Conservation (phyloP, 2,329 filamentous ascomycete genomes). For the Dendryphion nanum region DNA sequence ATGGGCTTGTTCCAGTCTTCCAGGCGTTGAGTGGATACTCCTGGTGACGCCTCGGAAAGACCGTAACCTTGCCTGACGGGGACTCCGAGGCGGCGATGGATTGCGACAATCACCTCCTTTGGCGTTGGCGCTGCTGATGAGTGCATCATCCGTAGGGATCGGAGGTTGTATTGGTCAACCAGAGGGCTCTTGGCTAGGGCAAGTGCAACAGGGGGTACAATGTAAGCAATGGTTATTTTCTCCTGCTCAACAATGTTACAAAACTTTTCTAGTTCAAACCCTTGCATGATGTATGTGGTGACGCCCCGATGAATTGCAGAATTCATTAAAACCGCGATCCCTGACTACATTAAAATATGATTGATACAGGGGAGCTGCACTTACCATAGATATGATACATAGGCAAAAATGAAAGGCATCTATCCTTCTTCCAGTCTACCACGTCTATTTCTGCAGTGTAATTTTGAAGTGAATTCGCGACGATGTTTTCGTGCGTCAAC, state of each 20-base stretch:
- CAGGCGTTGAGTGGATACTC: slow-evolving; percentile 60
- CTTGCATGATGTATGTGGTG: slow-evolving; percentile 63
- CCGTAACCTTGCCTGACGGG: slow-evolving; percentile 86
- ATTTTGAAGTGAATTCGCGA: slow-evolving; percentile 40
- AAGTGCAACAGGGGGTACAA: slow-evolving; percentile 79
- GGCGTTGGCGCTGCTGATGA: slow-evolving; percentile 78
- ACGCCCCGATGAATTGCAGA: too few species aligned
- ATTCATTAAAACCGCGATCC: slow-evolving; percentile 17
- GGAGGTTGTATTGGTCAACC: slow-evolving; percentile 74
- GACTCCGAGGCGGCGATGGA: slow-evolving; percentile 64
- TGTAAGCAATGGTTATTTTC: slow-evolving; percentile 68
- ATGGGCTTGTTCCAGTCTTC: slow-evolving; percentile 40
- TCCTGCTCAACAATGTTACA: slow-evolving; percentile 70
- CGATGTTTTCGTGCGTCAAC: slow-evolving; percentile 45
- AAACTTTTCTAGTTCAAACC: slow-evolving; percentile 74
- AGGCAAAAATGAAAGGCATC: slow-evolving; percentile 44
- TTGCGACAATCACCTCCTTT: slow-evolving; percentile 67
- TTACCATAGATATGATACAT: slow-evolving; percentile 47
- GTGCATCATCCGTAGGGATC: slow-evolving; percentile 50
- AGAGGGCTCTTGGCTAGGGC: slow-evolving; percentile 71
- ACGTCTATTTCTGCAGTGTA: slow-evolving; percentile 39
- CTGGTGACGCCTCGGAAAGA: slow-evolving; percentile 76
- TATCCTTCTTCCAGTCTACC: slow-evolving; percentile 23
- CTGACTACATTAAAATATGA: slow-evolving; percentile 41
- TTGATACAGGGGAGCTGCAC: too few species aligned